Base-by-base conservation (phyloP, 2,329 filamentous ascomycete genomes). In the Cladosporium colombiae region DNA sequence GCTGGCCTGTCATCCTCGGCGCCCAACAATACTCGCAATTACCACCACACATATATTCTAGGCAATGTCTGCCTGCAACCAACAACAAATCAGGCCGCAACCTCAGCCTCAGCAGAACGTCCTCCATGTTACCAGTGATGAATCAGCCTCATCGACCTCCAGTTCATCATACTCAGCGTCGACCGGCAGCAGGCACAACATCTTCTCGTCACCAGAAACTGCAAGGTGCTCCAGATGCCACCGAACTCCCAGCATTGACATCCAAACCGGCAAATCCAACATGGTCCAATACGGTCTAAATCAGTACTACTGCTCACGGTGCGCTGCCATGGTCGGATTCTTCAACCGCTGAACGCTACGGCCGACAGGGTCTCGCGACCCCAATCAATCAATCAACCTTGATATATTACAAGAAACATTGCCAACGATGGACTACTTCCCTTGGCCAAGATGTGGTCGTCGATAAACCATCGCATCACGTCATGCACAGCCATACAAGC, bases 241-340 rank as follows among this genome's bases (percentile, higher is more conserved):
- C 60, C 71, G 76, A 29, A 74, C 74, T 10, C 69, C 72, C 21
- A 76, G 74, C 69, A 57, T 76, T 53, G 74, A 78, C 59, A 57
- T 74, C 25, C 64, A 70, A 56, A 75, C 74, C 6, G 74, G 75
- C n/a, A 72, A 74, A 56, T 71, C 69, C 62, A 77, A 76, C 69
- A 78, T 78, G 76, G 66, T 78, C 18, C 69, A 70, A 14, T 78
- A 77, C 53, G 76, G 76, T 11, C 69, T 78, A 21, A 78, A 78
- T 53, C 70, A 73, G 37, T 78, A 74, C 71, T 78, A 78, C 70
- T 78, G 76, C 71, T 71, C 65, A 18, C 70, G 76, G 29, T 78
- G 76, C 65, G 76, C 76, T 40, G 70, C 64, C 49, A 72, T 78
- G 37, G 76, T 78, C n/a, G 76, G 76, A 23, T 65, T 75, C 49